Base-by-base conservation (phyloP, 176 grass and related monocot species). In the Pharus latifolius region DNA sequence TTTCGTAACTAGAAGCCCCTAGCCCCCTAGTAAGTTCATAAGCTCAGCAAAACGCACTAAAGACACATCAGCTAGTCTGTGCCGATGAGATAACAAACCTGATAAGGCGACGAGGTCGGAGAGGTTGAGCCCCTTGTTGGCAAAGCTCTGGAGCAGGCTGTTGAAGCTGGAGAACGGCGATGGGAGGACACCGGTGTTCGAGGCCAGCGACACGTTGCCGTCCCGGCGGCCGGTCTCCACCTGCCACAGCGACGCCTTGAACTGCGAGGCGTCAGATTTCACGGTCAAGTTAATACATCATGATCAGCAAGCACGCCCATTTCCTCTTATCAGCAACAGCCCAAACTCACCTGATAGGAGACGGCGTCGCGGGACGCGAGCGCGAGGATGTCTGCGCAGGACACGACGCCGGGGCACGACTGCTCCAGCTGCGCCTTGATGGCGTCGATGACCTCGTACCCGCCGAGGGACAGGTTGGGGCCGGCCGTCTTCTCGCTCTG, bases 391-490 rank as follows among this genome's bases (percentile, higher is more conserved):
- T 90, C 87, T 6, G 87, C 87, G 66, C 87, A 90, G 2, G 87
- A 85, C 1, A 90, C 87, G 0, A 78, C 68, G 10, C 87, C 73
- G 0, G 78, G 58, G 72, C 87, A 89, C 0, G 65, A 1, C 38
- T 62, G 1, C 83, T 85, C 83, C 1, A 85, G 40, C 49, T 76
- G 69, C 15, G 60, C 0, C 82, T 96, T 96, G 76, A 96, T 70
- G 14, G 72, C 69, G 84, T 96, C 91, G 49, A 90, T 87, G 50
- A 87, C 91, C 44, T 87, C 87, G 80, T 81, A 96, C 3, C 91
- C 91, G 10, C 69, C 75, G 14, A 88, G 45, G 3, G 80, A 83
- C 0, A 32, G 60, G 69, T 88, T 88, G 3, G 85, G 85, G 5
- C 14, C 30, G 27, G 85, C 85, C 54, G 77, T 75, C 77, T 85